Percentiles rank a stretch among this genome's conserved stretches.
phyloP scores from a whole-genome alignment of 108 stramenopile genomes.

The Cyclotella sp. region DNA sequence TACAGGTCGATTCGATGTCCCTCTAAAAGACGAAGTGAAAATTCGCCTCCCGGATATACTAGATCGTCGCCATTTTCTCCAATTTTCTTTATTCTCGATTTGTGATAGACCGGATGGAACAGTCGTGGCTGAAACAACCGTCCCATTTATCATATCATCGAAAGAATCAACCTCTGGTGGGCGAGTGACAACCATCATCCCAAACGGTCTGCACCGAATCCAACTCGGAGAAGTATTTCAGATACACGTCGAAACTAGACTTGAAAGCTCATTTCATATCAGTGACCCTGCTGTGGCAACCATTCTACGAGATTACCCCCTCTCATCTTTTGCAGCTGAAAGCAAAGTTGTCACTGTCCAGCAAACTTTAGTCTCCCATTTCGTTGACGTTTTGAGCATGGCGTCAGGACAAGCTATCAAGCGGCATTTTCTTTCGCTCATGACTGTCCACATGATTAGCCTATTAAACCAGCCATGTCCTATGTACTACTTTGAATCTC shows the following conservation, averaged over 20 bases:
- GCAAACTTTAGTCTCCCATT: constrained; percentile 18
- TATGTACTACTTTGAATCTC: constrained; percentile 45
- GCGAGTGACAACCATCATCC: constrained; percentile 78
- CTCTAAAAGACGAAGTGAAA: constrained; percentile 82
- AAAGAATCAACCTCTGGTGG: constrained; percentile 61
- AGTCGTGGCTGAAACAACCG: constrained; percentile 60
- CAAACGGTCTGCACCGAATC: constrained; percentile 82
- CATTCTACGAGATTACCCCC: constrained; percentile 70
- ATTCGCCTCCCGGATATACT: constrained; percentile 76
- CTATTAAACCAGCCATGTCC: constrained; percentile 27
- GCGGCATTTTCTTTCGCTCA: constrained; percentile 41
- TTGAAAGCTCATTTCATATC: constrained; percentile 74
- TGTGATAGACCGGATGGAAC: constrained; percentile 23
- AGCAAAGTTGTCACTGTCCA: constrained; percentile 17
- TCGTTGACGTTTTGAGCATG: constrained; percentile 44
- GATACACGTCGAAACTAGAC: constrained; percentile 75
- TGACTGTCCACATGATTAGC: constrained; percentile 33
- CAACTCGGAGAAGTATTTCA: constrained; percentile 75
- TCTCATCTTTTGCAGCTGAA: neutral
- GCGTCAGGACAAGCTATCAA: constrained; percentile 41
- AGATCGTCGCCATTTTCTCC: constrained; percentile 75
- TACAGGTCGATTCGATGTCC: constrained; percentile 41
- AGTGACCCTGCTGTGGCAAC: constrained; percentile 75
- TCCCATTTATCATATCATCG: constrained; percentile 74
- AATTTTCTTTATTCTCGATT: constrained; percentile 71